phyloP scores from a whole-genome alignment of 345 rosid species.

The Eucalyptus brandiana region DNA sequence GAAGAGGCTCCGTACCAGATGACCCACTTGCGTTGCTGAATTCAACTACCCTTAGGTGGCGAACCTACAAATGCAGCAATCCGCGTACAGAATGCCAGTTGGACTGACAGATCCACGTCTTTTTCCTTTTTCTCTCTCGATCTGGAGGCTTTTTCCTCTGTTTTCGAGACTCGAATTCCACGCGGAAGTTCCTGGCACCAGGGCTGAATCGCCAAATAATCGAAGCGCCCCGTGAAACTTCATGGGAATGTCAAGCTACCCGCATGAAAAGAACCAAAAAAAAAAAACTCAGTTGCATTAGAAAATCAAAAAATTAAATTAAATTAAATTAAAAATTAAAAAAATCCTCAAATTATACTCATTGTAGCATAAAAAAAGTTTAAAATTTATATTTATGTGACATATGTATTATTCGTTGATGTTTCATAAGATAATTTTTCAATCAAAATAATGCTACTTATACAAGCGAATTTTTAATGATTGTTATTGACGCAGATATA shows the following conservation, averaged over 20 bases:
- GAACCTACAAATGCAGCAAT: neutral
- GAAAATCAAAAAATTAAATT: neutral
- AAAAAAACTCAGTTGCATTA: neutral
- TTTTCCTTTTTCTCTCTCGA: neutral
- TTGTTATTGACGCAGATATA: fast-evolving
- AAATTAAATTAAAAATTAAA: too few species aligned
- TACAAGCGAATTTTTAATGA: too few species aligned
- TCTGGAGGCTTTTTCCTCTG: neutral
- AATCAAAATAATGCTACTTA: fast-evolving
- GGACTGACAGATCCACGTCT: neutral
- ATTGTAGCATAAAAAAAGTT: fast-evolving
- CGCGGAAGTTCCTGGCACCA: neutral
- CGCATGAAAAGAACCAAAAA: neutral
- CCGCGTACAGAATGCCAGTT: neutral
- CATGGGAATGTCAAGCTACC: neutral
- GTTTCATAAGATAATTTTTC: too few species aligned
- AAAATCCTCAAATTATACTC: neutral
- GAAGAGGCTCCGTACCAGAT: neutral
- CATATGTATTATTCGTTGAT: fast-evolving
- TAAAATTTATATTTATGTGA: fast-evolving
- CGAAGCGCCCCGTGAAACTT: neutral
- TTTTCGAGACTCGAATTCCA: neutral
- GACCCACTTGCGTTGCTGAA: neutral
- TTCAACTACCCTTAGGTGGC: neutral
- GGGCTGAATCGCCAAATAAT: neutral